Conservation (phyloP, 495 filamentous ascomycete genomes). For the Neurospora africana region DNA sequence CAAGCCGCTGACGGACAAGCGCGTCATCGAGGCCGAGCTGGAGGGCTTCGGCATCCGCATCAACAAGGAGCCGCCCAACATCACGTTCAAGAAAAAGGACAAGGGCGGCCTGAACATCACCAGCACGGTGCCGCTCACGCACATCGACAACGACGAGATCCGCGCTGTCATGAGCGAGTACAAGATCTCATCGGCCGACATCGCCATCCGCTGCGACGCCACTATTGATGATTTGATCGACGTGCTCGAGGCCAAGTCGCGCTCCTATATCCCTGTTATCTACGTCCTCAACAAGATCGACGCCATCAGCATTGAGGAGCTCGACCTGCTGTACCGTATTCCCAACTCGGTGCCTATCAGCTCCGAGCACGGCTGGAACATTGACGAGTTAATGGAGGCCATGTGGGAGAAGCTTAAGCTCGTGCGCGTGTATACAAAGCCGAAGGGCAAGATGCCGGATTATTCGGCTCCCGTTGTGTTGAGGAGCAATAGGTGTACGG, state of each 20-base stretch:
- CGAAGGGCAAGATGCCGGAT: conserved; percentile 89
- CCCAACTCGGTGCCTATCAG: conserved; percentile 95
- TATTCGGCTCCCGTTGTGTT: conserved; percentile 89
- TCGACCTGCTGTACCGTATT: conserved; percentile 92
- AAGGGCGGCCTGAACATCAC: conserved; percentile 94
- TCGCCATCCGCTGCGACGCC: conserved; percentile 94
- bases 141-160: conserved; percentile 93
- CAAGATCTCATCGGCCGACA: conserved; percentile 92
- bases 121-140: conserved; percentile 79
- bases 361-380: conserved; percentile 96
- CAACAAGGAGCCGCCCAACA: conserved; percentile 95
- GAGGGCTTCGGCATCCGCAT: conserved; percentile 97
- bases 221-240: conserved; percentile 81
- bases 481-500: conserved; percentile 66
- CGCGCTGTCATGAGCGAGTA: conserved; percentile 96
- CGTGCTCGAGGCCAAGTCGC: conserved; percentile 85
- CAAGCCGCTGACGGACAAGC: conserved; percentile 95
- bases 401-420: conserved; percentile 98
- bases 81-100: conserved; percentile 98
- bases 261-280: conserved; percentile 93
- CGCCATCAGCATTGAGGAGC: conserved; percentile 91
- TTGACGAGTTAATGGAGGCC: conserved; percentile 90
- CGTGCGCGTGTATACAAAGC: conserved; percentile 92
- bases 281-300: conserved; percentile 99
- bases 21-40: conserved; percentile 90